Conservation (phyloP, 768 basidiomycete species). For the Psilocybe cubensis region DNA sequence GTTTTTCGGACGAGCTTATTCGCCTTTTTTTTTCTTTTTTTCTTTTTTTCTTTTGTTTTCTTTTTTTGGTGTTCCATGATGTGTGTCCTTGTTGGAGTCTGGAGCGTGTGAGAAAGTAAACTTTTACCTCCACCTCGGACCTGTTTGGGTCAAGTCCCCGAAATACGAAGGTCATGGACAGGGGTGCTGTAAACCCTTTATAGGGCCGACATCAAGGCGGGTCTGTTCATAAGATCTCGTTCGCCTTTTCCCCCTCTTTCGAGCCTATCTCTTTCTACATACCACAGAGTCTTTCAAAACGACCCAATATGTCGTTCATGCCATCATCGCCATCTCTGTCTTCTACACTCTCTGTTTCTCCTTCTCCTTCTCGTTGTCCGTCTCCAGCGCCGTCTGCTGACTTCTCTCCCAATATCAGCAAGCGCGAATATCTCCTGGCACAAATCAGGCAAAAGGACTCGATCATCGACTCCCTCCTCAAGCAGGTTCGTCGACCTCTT, state of each 20-base stretch:
- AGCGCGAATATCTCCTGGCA: constrained; percentile 84
- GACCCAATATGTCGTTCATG: constrained; percentile 1
- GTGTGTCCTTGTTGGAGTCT: constrained; percentile 10
- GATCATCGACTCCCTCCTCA: constrained; percentile 83
- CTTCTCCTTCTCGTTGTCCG: constrained; percentile 27
- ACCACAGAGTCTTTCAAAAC: not conserved
- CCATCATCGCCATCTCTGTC: constrained; percentile 17
- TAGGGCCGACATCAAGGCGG: constrained; percentile 3
- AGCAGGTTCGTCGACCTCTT: constrained; percentile 55
- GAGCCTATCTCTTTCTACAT: not conserved
- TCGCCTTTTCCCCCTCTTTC: constrained; percentile 1
- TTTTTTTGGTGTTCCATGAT: constrained; percentile 20
- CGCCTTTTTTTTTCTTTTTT: constrained; percentile 9
- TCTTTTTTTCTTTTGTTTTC: constrained; percentile 20
- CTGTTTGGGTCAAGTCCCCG: constrained; percentile 6
- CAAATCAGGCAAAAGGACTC: constrained; percentile 88
- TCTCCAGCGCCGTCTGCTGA: constrained; percentile 43
- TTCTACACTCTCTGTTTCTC: constrained; percentile 21
- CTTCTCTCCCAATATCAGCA: constrained; percentile 51
- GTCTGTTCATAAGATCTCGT: constrained; percentile 3
- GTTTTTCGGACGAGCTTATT: too few relatives aligned
- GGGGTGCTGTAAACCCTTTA: constrained; percentile 17
- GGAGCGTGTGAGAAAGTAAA: not conserved
- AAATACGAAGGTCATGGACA: constrained; percentile 4
- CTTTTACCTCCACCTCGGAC: not conserved